Evolutionary conservation across 1,139 yeast genomes (phyloP).

Genomic region (Kurtzmaniella quercitrusa): DNA sequence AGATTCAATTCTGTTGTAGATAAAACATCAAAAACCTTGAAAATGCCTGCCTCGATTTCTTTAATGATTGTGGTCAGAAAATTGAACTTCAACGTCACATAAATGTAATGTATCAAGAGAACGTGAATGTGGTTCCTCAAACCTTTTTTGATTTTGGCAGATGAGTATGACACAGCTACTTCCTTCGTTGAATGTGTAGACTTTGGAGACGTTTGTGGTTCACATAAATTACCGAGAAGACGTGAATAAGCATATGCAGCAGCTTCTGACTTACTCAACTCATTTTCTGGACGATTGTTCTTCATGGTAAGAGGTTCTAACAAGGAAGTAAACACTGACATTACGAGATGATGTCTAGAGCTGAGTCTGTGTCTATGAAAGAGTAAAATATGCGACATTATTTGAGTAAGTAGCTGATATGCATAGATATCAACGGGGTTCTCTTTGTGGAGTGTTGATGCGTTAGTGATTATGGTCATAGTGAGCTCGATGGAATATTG

Average conservation of each 20-base stretch:
- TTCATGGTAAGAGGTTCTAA: constrained; percentile 41
- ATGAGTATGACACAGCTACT: constrained; percentile 40
- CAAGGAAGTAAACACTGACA: constrained; percentile 43
- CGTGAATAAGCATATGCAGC: constrained; percentile 52
- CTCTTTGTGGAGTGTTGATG: constrained; percentile 11
- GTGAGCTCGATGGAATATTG: constrained; percentile 64
- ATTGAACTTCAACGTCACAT: constrained; percentile 46
- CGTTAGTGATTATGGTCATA: constrained; percentile 30
- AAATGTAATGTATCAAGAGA: constrained; percentile 53
- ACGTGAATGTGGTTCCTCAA: constrained; percentile 63
- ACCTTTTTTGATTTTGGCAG: constrained; percentile 51
- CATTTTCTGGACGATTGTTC: constrained; percentile 1
- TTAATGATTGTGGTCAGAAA: constrained; percentile 46
- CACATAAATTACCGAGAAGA: constrained; percentile 65
- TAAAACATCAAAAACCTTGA: constrained; percentile 61
- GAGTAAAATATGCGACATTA: constrained; percentile 53
- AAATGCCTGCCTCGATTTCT: constrained; percentile 55
- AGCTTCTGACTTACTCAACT: constrained; percentile 17
- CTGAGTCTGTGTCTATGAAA: constrained; percentile 68
- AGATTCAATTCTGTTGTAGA: constrained; percentile 63
- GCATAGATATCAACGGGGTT: constrained; percentile 15
- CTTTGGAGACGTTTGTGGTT: constrained; percentile 41
- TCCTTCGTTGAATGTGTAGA: constrained; percentile 10
- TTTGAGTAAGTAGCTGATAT: constrained; percentile 37
- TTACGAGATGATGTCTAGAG: constrained; percentile 68